phyloP scores from a whole-genome alignment of 2,329 filamentous ascomycete species.

The Dothistroma pini region DNA sequence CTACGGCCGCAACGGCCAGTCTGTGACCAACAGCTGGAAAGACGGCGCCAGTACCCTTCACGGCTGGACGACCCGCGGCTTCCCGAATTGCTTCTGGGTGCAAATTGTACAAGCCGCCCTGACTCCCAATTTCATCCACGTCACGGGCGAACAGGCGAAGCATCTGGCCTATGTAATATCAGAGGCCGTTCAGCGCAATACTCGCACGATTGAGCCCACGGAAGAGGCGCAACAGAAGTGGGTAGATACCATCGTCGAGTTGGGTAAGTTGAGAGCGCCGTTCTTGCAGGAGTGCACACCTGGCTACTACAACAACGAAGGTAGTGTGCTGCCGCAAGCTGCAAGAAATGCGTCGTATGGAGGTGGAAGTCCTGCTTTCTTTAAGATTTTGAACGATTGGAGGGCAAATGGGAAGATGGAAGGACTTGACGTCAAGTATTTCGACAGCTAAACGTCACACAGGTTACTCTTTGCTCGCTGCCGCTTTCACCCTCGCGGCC shows the following conservation, averaged over 20 bases:
- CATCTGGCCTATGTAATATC: conserved; percentile 48
- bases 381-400: conserved; percentile 24
- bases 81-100: conserved; percentile 54
- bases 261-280: conserved; percentile 39
- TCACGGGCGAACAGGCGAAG: conserved; percentile 36
- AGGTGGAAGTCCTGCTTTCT: conserved; percentile 19
- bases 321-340: conserved; percentile 16
- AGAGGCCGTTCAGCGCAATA: conserved; percentile 31
- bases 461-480: background rate
- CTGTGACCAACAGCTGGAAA: conserved; percentile 45
- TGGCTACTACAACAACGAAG: conserved; percentile 51
- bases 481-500: too few relatives aligned
- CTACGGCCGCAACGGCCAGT: conserved; percentile 43
- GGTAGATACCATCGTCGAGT: conserved; percentile 41
- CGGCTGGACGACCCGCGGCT: conserved; percentile 47
- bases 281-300: conserved; percentile 51
- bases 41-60: conserved; percentile 51
- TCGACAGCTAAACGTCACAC: conserved; percentile 3
- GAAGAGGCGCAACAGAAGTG: conserved; percentile 48
- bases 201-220: conserved; percentile 43
- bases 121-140: conserved; percentile 40
- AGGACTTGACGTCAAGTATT: conserved; percentile 19
- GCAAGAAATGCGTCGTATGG: conserved; percentile 20
- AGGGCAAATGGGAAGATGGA: conserved; percentile 18
- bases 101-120: conserved; percentile 42